Percentiles rank a stretch among this genome's conserved stretches.
phyloP scores from a whole-genome alignment of 805 yeast species.

The Nakazawaea siamensis region DNA sequence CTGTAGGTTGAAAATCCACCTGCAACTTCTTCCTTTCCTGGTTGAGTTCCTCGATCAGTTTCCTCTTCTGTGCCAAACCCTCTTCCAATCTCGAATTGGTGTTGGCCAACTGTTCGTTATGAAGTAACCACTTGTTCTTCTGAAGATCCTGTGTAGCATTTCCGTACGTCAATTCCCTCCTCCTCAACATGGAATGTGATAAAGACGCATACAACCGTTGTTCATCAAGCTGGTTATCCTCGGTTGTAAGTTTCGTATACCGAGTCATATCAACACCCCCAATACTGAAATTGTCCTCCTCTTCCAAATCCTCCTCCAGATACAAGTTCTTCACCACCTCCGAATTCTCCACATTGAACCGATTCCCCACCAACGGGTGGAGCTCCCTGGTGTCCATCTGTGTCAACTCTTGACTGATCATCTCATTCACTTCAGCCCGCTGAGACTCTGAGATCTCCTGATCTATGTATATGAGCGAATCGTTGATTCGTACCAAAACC shows the following conservation, averaged over 20 bases:
- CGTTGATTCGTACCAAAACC: slow-evolving; percentile 9
- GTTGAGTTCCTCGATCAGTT: slow-evolving; percentile 33
- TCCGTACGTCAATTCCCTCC: slow-evolving; percentile 30
- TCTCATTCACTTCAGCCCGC: slow-evolving; percentile 13
- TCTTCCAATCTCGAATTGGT: slow-evolving; percentile 20
- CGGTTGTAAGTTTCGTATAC: slow-evolving; percentile 18
- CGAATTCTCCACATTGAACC: not conserved
- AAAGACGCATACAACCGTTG: slow-evolving; percentile 27
- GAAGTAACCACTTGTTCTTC: slow-evolving; percentile 27
- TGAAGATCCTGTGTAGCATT: not conserved
- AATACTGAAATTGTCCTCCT: slow-evolving; percentile 11
- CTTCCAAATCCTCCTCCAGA: slow-evolving; percentile 15
- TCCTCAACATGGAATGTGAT: slow-evolving; percentile 31
- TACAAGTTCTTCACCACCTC: not conserved
- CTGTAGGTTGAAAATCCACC: slow-evolving; percentile 31
- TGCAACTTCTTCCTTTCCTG: slow-evolving; percentile 34
- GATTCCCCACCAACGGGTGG: slow-evolving; percentile 5
- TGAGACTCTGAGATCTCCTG: slow-evolving; percentile 14
- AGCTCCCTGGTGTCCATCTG: not conserved
- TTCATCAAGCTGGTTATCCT: slow-evolving; percentile 13
- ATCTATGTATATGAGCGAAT: slow-evolving; percentile 18
- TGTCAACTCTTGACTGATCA: slow-evolving; percentile 16
- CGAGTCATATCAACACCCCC: slow-evolving; percentile 24
- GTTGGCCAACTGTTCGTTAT: slow-evolving; percentile 24
- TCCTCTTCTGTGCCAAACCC: slow-evolving; percentile 29